Conservation (phyloP, 306 rosid species). For the Cucurbita maxima region DNA sequence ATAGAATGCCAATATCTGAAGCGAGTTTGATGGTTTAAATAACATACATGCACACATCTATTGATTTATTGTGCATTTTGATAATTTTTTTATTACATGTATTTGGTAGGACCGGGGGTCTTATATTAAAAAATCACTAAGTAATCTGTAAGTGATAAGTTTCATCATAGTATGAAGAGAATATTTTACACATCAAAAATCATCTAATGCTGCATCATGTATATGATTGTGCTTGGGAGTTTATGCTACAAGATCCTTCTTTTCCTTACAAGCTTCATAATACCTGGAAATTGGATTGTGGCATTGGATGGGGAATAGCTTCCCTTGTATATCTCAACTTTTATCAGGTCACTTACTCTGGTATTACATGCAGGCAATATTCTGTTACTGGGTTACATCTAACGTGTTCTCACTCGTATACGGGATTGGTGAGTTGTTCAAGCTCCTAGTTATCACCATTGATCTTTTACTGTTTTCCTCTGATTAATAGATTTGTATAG, state of each 20-base stretch:
- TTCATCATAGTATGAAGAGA: not conserved
- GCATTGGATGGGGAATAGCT: not conserved
- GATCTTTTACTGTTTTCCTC: not conserved
- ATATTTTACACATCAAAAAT: not conserved
- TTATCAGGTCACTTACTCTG: not conserved
- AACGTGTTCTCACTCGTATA: slow-evolving; percentile 59
- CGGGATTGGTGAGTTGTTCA: slow-evolving; percentile 57
- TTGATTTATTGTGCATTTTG: not conserved
- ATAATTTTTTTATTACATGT: not conserved
- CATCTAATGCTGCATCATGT: not conserved
- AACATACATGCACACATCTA: not conserved
- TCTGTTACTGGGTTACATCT: slow-evolving; percentile 88
- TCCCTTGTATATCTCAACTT: not conserved
- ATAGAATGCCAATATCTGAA: not conserved
- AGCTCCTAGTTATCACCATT: not conserved
- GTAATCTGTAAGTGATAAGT: not conserved
- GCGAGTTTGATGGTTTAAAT: not conserved
- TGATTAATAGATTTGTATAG: not conserved
- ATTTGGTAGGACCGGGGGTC: not conserved
- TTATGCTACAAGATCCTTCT: not conserved
- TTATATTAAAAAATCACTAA: not conserved
- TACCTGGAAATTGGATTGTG: not conserved
- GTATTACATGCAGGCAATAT: slow-evolving; percentile 58
- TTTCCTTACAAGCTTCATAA: not conserved
- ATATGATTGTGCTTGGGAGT: not conserved